Evolutionary conservation across 2,329 filamentous ascomycete species (phyloP).

Genomic region (Fusarium sp.): DNA sequence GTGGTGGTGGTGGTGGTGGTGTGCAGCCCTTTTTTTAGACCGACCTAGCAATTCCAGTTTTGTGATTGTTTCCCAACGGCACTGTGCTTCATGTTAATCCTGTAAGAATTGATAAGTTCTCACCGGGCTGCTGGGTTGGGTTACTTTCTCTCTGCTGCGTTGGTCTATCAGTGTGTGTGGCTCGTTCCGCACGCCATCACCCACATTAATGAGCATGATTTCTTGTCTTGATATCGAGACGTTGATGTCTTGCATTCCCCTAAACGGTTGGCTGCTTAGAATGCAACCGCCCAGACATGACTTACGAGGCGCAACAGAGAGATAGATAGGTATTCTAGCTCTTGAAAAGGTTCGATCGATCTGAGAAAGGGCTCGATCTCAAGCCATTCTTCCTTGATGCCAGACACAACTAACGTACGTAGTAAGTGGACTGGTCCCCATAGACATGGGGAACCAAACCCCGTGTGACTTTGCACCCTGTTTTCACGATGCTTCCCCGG

Average conservation of each 20-base stretch:
- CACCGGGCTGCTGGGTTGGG: slow-evolving; percentile 35
- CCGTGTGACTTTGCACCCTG: slow-evolving; percentile 13
- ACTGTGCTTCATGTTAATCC: slow-evolving; percentile 12
- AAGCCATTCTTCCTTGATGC: slow-evolving; percentile 28
- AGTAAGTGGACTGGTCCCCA: slow-evolving; percentile 23
- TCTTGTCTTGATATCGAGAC: slow-evolving; percentile 9
- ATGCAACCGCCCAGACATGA: neutral
- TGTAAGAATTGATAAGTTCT: slow-evolving; percentile 19
- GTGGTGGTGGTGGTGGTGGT: slow-evolving; percentile 11
- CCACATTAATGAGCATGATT: slow-evolving; percentile 36
- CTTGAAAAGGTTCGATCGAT: slow-evolving; percentile 26
- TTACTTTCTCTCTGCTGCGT: slow-evolving; percentile 34
- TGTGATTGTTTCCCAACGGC: neutral
- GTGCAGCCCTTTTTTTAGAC: slow-evolving; percentile 39
- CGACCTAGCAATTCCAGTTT: slow-evolving; percentile 1
- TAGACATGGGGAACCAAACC: slow-evolving; percentile 20
- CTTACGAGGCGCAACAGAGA: slow-evolving; percentile 14
- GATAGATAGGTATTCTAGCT: neutral
- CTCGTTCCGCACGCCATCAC: slow-evolving; percentile 36
- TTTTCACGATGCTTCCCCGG: slow-evolving; percentile 27
- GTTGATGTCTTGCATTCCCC: slow-evolving; percentile 11
- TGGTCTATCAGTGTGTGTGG: slow-evolving; percentile 20
- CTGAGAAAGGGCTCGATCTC: slow-evolving; percentile 31
- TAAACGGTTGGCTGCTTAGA: slow-evolving; percentile 15
- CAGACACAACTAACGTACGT: slow-evolving; percentile 20